These are phyloP conservation scores for Paramecium octaurelia DNA, from an alignment of 73 alveolate genomes.

Conservation along the genomic window DNA sequence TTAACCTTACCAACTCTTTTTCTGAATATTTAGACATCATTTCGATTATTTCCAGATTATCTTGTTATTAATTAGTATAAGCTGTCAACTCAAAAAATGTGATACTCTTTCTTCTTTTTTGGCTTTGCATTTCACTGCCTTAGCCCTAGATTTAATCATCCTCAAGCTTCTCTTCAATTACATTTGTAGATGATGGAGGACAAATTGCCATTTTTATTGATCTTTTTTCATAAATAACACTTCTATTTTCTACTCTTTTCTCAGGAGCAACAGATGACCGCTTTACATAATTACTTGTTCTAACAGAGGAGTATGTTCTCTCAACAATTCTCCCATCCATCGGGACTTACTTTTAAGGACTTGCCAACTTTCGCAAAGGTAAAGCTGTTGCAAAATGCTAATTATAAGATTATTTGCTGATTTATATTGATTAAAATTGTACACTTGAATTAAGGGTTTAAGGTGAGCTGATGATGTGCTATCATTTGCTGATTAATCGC, in stretches of 20 bases:
- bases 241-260: background rate
- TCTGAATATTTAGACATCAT: slow-evolving; percentile 14
- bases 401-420: background rate
- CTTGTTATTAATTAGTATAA: background rate
- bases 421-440: background rate
- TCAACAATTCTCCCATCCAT: background rate
- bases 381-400: slow-evolving; percentile 6
- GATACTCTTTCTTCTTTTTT: slow-evolving; percentile 39
- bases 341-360: slow-evolving; percentile 5
- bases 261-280: slow-evolving; percentile 53
- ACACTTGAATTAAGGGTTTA: slow-evolving; percentile 1
- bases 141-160: slow-evolving; percentile 5
- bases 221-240: slow-evolving; percentile 11
- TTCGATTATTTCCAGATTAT: background rate
- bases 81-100: slow-evolving; percentile 13
- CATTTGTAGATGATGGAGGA: slow-evolving; percentile 7
- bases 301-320: slow-evolving; percentile 29
- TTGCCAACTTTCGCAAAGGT: background rate
- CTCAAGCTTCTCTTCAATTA: slow-evolving; percentile 19
- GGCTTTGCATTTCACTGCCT: background rate
- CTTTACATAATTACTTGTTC: slow-evolving; percentile 46
- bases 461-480: background rate
- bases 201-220: background rate
- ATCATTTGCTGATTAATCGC: slow-evolving; percentile 20
- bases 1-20: background rate